A percentile compares a stretch with the other conserved stretches of the same genome.
Conservation (phyloP, 2,329 filamentous ascomycete species). For the Dactylellina cionopaga region DNA sequence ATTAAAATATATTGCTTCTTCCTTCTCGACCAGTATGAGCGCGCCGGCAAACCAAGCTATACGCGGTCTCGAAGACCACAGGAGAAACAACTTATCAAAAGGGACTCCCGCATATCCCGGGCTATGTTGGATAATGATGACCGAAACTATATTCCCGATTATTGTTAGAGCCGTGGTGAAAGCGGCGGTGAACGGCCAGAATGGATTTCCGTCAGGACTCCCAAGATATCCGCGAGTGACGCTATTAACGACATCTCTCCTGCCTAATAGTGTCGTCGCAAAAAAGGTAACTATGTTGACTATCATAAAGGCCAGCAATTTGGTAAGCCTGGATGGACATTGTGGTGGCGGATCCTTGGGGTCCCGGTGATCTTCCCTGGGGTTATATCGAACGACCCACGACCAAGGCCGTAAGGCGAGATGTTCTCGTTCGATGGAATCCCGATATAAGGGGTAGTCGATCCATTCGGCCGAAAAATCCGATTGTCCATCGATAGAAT, state of each 20-base stretch:
- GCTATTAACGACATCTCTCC: not conserved
- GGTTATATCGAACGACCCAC: not conserved
- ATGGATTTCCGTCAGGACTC: not conserved
- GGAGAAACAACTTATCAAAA: not conserved
- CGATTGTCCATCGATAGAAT: no score
- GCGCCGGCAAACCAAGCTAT: not conserved
- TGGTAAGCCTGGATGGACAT: not conserved
- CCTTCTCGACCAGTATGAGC: not conserved
- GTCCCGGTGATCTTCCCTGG: not conserved
- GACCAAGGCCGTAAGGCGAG: no score
- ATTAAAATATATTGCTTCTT: not conserved
- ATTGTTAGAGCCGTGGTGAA: not conserved
- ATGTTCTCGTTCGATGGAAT: no score
- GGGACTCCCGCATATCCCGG: not conserved
- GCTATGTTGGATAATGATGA: not conserved
- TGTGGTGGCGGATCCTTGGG: not conserved
- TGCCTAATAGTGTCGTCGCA: not conserved
- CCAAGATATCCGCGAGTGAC: not conserved
- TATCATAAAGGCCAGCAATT: not conserved
- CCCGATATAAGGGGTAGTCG: no score
- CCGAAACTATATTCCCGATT: not conserved
- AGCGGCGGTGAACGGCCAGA: not conserved
- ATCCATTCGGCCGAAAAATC: no score
- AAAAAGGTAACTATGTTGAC: not conserved
- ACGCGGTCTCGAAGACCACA: not conserved